Base-by-base conservation (phyloP, 2,329 filamentous ascomycete genomes). In the Exophiala lecanii-corni region DNA sequence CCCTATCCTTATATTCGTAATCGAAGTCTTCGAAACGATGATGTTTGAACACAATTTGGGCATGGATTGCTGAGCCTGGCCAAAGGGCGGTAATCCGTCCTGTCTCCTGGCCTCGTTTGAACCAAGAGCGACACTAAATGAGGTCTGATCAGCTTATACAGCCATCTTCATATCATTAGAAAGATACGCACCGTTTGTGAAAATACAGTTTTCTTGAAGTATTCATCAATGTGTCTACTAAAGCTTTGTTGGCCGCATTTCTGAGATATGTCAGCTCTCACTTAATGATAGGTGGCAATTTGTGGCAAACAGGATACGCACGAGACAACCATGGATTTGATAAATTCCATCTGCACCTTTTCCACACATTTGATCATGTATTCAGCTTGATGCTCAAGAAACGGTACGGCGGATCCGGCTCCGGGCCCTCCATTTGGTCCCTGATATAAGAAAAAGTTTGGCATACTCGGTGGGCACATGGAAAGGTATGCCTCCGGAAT, bases 61-160 rank as follows among this genome's bases (percentile, higher is more conserved):
- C 64, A 53, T 84, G 79, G 0, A 74, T 69, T 1, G 80, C 81
- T 51, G 78, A 83, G 0, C 82, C 82, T 0, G 83, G 84, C 76
- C 83, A 88, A 5, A 84, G 58, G 0, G 81, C 83, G 49, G 84
- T 79, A 17, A 87, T 79, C 3, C 81, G 67, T 0, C 71, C 74
- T 0, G 81, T 82, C 0, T 81, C 74, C 4, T 65, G 64, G 0
- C 78, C 79, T 9, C 82, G 79, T 46, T 87, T 87, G 47, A 83
- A 84, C 84, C 84, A 87, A 0, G 78, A 82, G 30, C 75, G 79
- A 59, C 83, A 87, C 43, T 77, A 75, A n/a, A n/a, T n/a, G 23
- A 26, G 23, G 12, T 12, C 23, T 26, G 12, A 26, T 7, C 23
- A n/a, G n/a, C n/a, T n/a, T n/a, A n/a, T n/a, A n/a, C n/a, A n/a